These are phyloP conservation scores for Phanerochaete sordida DNA, from an alignment of 768 basidiomycete species.

Conservation along the genomic window DNA sequence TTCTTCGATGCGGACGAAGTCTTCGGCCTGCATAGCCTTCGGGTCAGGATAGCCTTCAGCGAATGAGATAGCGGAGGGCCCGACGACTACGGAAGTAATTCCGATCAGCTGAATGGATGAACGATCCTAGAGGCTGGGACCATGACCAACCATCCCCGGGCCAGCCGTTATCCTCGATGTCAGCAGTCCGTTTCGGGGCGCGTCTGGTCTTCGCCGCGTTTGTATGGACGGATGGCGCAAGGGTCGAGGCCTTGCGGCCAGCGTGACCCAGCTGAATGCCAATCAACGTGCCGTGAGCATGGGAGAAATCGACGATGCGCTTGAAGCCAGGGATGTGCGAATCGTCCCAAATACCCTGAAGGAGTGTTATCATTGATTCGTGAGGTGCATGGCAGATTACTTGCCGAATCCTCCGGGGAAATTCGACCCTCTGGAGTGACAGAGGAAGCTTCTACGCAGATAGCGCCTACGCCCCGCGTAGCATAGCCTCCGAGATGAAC, in stretches of 20 bases:
- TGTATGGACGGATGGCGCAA: constrained; percentile 61
- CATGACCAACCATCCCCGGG: constrained; percentile 55
- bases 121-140: too few species aligned
- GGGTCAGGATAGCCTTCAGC: constrained; percentile 50
- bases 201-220: constrained; percentile 31
- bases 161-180: constrained; percentile 64
- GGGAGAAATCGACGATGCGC: constrained; percentile 70
- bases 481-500: constrained; percentile 75
- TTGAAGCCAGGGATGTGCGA: constrained; percentile 67
- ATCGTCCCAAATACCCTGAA: constrained; percentile 70
- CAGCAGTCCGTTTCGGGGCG: constrained; percentile 33
- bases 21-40: constrained; percentile 49
- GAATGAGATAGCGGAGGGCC: constrained; percentile 57
- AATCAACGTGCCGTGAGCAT: constrained; percentile 64
- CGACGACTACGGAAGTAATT: constrained; percentile 48
- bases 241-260: constrained; percentile 68
- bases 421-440: constrained; percentile 76
- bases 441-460: constrained; percentile 73
- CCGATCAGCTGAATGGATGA: too few species aligned
- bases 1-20: constrained; percentile 54
- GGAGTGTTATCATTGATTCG: background rate
- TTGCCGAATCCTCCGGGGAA: constrained; percentile 68
- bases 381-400: constrained; percentile 6
- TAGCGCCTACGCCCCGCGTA: constrained; percentile 64
- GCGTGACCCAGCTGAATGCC: constrained; percentile 82